Conservation (phyloP, 1,284 basidiomycete genomes). For the Irpex rosettiformis region DNA sequence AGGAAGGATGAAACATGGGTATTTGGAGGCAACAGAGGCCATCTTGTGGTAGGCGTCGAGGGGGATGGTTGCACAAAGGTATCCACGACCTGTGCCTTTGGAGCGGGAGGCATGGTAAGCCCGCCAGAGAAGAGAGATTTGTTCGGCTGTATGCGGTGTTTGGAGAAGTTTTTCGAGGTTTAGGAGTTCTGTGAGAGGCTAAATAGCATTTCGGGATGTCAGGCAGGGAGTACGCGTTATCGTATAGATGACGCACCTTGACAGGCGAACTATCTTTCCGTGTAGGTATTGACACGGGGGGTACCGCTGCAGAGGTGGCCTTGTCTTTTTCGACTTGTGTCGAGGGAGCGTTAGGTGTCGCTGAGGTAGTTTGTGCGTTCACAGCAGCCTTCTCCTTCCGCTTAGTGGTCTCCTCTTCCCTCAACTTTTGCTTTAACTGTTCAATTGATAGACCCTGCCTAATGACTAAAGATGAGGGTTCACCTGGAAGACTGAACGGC, state of each 20-base stretch:
- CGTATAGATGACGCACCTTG: conserved; percentile 43
- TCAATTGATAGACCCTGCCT: conserved; percentile 30
- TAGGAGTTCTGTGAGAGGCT: conserved; percentile 82
- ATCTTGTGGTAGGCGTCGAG: conserved; percentile 72
- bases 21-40: conserved; percentile 55
- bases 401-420: conserved; percentile 28
- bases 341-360: conserved; percentile 10
- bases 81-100: conserved; percentile 75
- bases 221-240: conserved; percentile 1
- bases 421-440: conserved; percentile 25
- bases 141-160: conserved; percentile 66
- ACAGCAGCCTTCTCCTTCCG: conserved; percentile 19
- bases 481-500: not conserved
- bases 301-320: conserved; percentile 1
- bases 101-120: conserved; percentile 81
- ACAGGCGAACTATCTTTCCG: conserved; percentile 70
- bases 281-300: conserved; percentile 17
- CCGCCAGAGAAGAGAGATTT: conserved; percentile 84
- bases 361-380: conserved; percentile 19
- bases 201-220: conserved; percentile 6
- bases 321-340: not conserved
- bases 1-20: conserved; percentile 79
- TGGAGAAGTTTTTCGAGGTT: conserved; percentile 71
- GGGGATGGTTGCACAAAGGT: conserved; percentile 78
- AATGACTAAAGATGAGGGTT: not conserved